Evolutionary conservation across 2,329 filamentous ascomycete species (phyloP).

Genomic region (Phaeosphaeriaceae sp.): DNA sequence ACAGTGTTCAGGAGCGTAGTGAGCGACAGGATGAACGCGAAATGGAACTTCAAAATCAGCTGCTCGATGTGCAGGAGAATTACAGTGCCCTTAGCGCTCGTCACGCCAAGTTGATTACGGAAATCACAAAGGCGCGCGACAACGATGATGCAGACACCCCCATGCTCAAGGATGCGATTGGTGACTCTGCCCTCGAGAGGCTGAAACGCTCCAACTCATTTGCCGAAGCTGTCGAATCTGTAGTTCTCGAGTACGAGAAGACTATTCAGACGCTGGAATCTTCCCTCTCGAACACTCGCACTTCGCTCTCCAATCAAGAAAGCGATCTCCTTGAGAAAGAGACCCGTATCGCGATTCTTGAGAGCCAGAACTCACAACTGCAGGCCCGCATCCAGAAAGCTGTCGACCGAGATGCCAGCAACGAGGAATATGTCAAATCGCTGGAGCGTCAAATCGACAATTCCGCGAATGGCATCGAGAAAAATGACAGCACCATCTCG

Average conservation of each 20-base stretch:
- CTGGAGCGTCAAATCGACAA: slow-evolving; percentile 90
- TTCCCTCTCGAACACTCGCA: slow-evolving; percentile 85
- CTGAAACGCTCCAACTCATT: slow-evolving; percentile 96
- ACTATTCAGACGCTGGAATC: slow-evolving; percentile 94
- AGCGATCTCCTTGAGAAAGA: slow-evolving; percentile 90
- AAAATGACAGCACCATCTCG: slow-evolving; percentile 81
- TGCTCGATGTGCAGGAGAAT: slow-evolving; percentile 92
- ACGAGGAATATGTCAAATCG: slow-evolving; percentile 91
- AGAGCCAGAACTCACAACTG: slow-evolving; percentile 89
- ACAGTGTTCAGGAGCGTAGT: slow-evolving; percentile 69
- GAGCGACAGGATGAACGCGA: slow-evolving; percentile 86
- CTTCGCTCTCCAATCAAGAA: slow-evolving; percentile 83
- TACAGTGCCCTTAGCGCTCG: slow-evolving; percentile 90
- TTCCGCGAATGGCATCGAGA: slow-evolving; percentile 89
- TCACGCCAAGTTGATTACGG: slow-evolving; percentile 93
- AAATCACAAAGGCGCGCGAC: slow-evolving; percentile 86
- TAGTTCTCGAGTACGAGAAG: slow-evolving; percentile 97
- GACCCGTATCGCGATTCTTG: slow-evolving; percentile 89
- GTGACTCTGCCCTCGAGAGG: slow-evolving; percentile 82
- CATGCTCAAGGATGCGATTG: slow-evolving; percentile 67
- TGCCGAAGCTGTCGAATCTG: slow-evolving; percentile 92
- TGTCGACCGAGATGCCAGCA: slow-evolving; percentile 87
- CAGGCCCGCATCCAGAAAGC: slow-evolving; percentile 91
- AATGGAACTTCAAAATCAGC: slow-evolving; percentile 88
- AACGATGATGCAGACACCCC: slow-evolving; percentile 64